Percentiles rank a stretch among this genome's conserved stretches.
These are phyloP conservation scores for Ogataea paraovalis DNA, from an alignment of 805 yeast genomes.

Conservation along the genomic window DNA sequence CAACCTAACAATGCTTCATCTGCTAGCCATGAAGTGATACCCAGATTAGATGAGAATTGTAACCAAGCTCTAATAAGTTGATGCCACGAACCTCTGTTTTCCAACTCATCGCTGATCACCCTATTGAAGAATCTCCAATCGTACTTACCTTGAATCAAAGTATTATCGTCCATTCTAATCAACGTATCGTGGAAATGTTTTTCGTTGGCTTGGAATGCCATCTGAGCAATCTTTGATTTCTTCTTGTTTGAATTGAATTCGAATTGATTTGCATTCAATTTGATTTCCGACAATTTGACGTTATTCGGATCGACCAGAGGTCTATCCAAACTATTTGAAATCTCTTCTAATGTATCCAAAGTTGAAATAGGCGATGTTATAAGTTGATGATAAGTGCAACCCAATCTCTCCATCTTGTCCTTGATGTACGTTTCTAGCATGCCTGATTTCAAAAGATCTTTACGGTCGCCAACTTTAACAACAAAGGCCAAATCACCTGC, in stretches of 20 bases:
- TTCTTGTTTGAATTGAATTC: slow-evolving; percentile 27
- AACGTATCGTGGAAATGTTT: slow-evolving; percentile 33
- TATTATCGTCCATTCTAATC: slow-evolving; percentile 29
- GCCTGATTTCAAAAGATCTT: slow-evolving; percentile 29
- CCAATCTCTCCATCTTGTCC: slow-evolving; percentile 21
- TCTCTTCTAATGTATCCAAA: slow-evolving; percentile 21
- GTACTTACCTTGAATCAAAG: slow-evolving; percentile 37
- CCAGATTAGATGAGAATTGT: slow-evolving; percentile 39
- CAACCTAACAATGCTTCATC: slow-evolving; percentile 48
- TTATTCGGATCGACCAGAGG: slow-evolving; percentile 26
- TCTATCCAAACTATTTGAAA: slow-evolving; percentile 27
- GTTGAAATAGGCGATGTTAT: slow-evolving; percentile 31
- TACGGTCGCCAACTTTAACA: slow-evolving; percentile 31
- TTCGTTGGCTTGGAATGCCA: slow-evolving; percentile 29
- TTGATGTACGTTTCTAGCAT: slow-evolving; percentile 34
- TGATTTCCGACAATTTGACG: slow-evolving; percentile 15
- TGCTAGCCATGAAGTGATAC: slow-evolving; percentile 44
- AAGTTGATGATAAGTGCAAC: slow-evolving; percentile 25
- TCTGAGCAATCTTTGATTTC: slow-evolving; percentile 26
- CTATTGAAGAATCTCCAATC: slow-evolving; percentile 66
- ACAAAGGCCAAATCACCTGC: slow-evolving; percentile 39
- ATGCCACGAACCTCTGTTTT: slow-evolving; percentile 43
- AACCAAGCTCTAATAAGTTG: slow-evolving; percentile 43
- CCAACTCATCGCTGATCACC: slow-evolving; percentile 33
- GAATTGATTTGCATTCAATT: slow-evolving; percentile 23